A percentile compares a stretch with the other conserved stretches of the same genome.
These are phyloP conservation scores for Echinochloa phyllopogon DNA, from an alignment of 176 grass and related monocot genomes.

Conservation along the genomic window DNA sequence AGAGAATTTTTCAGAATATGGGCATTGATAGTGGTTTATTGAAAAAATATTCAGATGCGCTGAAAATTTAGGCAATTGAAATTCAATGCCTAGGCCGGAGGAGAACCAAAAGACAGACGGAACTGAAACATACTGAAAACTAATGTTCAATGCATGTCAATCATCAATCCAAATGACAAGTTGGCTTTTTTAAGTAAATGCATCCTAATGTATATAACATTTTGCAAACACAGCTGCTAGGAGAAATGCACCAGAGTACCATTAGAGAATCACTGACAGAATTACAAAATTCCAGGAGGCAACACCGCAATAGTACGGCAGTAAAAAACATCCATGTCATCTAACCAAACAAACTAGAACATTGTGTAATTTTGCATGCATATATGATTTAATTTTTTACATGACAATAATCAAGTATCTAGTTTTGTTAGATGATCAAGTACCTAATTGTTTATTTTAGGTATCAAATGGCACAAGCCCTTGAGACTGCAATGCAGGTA, in stretches of 20 bases:
- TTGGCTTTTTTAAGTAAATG: background rate
- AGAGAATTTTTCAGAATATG: conserved; percentile 22
- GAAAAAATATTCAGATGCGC: background rate
- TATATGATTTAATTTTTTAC: conserved; percentile 17
- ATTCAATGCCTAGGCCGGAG: background rate
- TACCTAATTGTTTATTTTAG: background rate
- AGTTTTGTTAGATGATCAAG: background rate
- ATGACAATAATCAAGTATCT: background rate
- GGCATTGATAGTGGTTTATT: conserved; percentile 1
- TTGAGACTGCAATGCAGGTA: conserved; percentile 2
- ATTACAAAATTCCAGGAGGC: background rate
- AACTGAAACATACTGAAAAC: background rate
- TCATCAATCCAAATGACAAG: conserved; percentile 7
- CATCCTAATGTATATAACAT: conserved; percentile 4
- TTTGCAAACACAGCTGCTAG: background rate
- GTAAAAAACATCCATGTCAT: background rate
- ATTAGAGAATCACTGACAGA: background rate
- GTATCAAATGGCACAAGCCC: background rate
- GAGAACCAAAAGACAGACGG: background rate
- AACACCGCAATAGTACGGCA: background rate
- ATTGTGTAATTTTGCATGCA: background rate
- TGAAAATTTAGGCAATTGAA: background rate
- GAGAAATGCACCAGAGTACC: background rate
- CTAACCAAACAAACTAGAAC: conserved; percentile 18
- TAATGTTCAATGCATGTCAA: conserved; percentile 16